A percentile compares a stretch with the other conserved stretches of the same genome.
Conservation (phyloP, 805 yeast genomes). For the Cyberlindnera mycetangii region DNA sequence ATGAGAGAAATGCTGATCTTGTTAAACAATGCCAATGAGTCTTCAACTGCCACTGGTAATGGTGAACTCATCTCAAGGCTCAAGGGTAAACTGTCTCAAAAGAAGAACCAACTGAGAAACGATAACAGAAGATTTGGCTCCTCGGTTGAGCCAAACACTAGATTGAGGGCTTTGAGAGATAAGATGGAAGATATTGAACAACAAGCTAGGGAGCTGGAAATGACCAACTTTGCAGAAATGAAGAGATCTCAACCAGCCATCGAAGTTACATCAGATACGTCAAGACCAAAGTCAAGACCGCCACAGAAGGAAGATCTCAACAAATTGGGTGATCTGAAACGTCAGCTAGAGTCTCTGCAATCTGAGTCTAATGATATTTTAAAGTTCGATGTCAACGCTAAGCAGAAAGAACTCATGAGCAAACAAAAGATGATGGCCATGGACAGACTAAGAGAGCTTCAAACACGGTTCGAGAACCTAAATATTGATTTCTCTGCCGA, state of each 20-base stretch:
- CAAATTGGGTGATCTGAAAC: conserved; percentile 52
- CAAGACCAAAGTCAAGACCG: conserved; percentile 23
- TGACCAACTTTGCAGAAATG: conserved; percentile 69
- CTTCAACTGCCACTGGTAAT: conserved; percentile 32
- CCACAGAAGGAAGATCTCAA: conserved; percentile 49
- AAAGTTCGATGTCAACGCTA: conserved; percentile 52
- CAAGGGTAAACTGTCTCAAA: conserved; percentile 37
- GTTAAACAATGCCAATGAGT: conserved; percentile 44
- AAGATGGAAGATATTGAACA: conserved; percentile 82
- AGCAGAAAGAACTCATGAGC: conserved; percentile 53
- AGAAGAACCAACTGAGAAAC: conserved; percentile 38
- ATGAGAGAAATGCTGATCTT: conserved; percentile 69
- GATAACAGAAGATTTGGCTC: conserved; percentile 47
- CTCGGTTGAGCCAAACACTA: conserved; percentile 70
- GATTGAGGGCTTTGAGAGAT: conserved; percentile 71
- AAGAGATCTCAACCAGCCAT: conserved; percentile 23
- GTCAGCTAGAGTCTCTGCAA: conserved; percentile 59
- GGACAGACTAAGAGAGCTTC: conserved; percentile 69
- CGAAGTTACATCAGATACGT: conserved; percentile 28
- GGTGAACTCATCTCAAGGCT: conserved; percentile 36
- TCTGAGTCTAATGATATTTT: conserved; percentile 74
- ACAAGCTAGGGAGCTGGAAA: conserved; percentile 83
- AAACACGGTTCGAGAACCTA: conserved; percentile 60
- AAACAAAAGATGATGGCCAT: conserved; percentile 64
- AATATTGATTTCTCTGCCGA: conserved; percentile 47